Percentiles rank a stretch among this genome's conserved stretches.
Conservation (phyloP, 176 grass and related monocot species). For the Ampelocalamus luodianensis region DNA sequence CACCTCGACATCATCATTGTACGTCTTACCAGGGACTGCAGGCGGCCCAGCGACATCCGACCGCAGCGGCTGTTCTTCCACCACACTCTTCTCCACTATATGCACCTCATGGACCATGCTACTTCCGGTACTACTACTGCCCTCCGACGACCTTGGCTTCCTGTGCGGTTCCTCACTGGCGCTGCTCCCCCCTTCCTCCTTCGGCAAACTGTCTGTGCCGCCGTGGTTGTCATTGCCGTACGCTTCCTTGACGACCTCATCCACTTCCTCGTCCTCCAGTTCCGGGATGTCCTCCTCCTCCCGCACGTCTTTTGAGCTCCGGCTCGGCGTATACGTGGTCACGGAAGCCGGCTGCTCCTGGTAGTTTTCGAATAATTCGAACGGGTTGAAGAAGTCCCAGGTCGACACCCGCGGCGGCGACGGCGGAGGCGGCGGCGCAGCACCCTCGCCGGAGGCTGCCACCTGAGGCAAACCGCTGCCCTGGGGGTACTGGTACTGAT, state of each 20-base stretch:
- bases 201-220: neutral
- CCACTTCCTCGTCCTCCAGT: conserved; percentile 52
- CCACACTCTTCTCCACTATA: conserved; percentile 57
- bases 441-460: conserved; percentile 25
- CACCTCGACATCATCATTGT: conserved; percentile 51
- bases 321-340: conserved; percentile 8
- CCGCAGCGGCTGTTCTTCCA: conserved; percentile 40
- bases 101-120: conserved; percentile 45
- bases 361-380: conserved; percentile 61
- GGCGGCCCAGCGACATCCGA: conserved; percentile 8
- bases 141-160: conserved; percentile 44
- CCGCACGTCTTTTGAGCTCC: conserved; percentile 45
- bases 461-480: conserved; percentile 13
- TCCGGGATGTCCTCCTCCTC: conserved; percentile 58
- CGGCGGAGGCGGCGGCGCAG: conserved; percentile 29
- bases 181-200: conserved; percentile 40
- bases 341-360: neutral
- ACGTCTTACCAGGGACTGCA: conserved; percentile 35
- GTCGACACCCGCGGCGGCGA: conserved; percentile 59
- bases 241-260: conserved; percentile 47
- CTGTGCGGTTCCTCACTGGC: conserved; percentile 31
- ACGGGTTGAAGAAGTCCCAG: conserved; percentile 82
- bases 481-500: conserved; percentile 41
- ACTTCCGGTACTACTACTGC: neutral
- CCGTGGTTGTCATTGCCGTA: conserved; percentile 20